Conservation (phyloP, 1,284 basidiomycete genomes). For the Malassezia pachydermatis region DNA sequence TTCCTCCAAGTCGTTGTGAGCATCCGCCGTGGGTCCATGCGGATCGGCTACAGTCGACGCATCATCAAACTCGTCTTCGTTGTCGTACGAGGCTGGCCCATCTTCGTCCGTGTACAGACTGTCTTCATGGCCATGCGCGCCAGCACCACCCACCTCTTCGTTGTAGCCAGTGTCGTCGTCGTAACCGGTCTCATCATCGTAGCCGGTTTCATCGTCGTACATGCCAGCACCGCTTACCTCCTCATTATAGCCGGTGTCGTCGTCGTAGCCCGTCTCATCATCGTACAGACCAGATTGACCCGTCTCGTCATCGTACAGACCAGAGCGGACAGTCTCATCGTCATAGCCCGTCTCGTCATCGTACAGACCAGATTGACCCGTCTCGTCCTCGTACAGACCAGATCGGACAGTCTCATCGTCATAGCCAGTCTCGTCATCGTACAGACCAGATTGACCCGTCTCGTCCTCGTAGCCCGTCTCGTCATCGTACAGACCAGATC, state of each 20-base stretch:
- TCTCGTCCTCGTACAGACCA: not conserved
- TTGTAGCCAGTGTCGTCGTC: constrained; percentile 8
- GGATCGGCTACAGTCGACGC: not conserved
- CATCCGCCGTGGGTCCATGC: constrained; percentile 5
- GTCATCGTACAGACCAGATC: not conserved
- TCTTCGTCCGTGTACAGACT: not conserved
- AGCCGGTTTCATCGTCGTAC: not conserved
- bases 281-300: not conserved
- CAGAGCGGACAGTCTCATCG: not conserved
- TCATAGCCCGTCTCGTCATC: not conserved
- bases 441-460: not conserved
- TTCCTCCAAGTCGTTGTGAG: not conserved
- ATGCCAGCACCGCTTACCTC: not conserved
- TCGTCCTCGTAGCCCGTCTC: not conserved
- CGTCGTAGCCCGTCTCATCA: constrained; percentile 2
- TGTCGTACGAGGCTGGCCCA: not conserved
- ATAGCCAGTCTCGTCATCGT: not conserved
- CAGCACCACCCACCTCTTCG: not conserved
- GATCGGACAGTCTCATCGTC: not conserved
- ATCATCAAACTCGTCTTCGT: not conserved
- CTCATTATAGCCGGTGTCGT: constrained; percentile 1
- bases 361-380: not conserved
- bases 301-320: not conserved
- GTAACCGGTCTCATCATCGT: constrained; percentile 1
- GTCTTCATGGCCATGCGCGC: not conserved